A percentile compares a stretch with the other conserved stretches of the same genome.
Evolutionary conservation across 2,329 filamentous ascomycete genomes (phyloP).

Genomic region (Trichoderma guizhouense): DNA sequence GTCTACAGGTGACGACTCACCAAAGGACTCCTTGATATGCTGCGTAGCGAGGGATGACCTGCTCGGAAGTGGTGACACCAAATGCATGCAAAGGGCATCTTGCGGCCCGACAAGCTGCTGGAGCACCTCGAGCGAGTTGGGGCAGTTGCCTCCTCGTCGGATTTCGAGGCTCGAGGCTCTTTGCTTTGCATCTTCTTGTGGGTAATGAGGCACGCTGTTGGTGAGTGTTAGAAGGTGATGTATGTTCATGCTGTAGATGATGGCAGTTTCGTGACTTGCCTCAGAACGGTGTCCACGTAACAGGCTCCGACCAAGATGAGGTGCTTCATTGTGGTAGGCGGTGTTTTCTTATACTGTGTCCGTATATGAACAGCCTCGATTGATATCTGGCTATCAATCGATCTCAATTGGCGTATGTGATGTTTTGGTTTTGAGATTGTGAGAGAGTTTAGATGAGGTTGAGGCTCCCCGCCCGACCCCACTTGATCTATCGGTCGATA

Average conservation of each 20-base stretch:
- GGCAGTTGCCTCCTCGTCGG: slow-evolving; percentile 69
- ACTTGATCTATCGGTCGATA: background rate
- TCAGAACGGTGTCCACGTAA: slow-evolving; percentile 69
- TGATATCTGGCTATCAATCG: background rate
- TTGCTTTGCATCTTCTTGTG: slow-evolving; percentile 68
- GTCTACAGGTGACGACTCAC: slow-evolving; percentile 39
- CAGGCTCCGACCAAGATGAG: slow-evolving; percentile 65
- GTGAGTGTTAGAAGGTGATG: slow-evolving; percentile 8
- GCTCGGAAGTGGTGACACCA: slow-evolving; percentile 55
- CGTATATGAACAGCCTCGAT: background rate
- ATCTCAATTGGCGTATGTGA: background rate
- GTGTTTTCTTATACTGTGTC: background rate
- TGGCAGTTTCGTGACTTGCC: slow-evolving; percentile 38
- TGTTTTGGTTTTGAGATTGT: background rate
- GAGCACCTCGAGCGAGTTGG: slow-evolving; percentile 69
- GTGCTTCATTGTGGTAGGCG: slow-evolving; percentile 43
- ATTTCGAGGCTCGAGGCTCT: slow-evolving; percentile 57
- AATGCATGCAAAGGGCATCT: slow-evolving; percentile 35
- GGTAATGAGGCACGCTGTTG: slow-evolving; percentile 61
- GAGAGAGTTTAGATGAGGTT: background rate
- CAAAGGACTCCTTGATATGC: slow-evolving; percentile 55
- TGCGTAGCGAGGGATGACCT: slow-evolving; percentile 46
- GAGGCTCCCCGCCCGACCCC: background rate
- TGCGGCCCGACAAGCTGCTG: slow-evolving; percentile 52
- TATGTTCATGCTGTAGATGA: background rate